Evolutionary conservation across 1,284 basidiomycete genomes (phyloP).

Genomic region (Schizophyllum amplum): DNA sequence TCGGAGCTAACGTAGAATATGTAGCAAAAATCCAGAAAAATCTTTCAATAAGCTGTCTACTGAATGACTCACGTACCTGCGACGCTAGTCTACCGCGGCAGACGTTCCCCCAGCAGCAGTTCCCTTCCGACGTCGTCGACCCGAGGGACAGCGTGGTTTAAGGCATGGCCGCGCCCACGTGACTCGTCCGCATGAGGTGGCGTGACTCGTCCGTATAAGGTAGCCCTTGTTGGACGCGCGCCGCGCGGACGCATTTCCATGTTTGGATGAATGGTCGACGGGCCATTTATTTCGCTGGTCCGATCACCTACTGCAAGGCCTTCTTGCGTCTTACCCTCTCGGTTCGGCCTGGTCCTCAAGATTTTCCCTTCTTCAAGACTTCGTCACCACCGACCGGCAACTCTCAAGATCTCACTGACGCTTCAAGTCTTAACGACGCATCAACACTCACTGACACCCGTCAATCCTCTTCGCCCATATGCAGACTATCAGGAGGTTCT

Average conservation of each 20-base stretch:
- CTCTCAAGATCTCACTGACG: not conserved
- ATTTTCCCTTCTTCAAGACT: not conserved
- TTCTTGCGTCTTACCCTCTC: too few relatives aligned
- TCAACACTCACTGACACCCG: too few relatives aligned
- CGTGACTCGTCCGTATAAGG: not conserved
- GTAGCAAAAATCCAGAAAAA: not conserved
- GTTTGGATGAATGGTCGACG: not conserved
- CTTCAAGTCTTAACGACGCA: too few relatives aligned
- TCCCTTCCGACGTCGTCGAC: too few relatives aligned
- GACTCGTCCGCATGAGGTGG: too few relatives aligned
- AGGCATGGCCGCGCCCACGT: not conserved
- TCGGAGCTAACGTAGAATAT: not conserved
- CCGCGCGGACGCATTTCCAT: not conserved
- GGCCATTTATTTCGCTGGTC: not conserved
- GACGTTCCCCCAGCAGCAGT: too few relatives aligned
- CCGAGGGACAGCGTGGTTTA: not conserved
- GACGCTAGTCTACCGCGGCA: too few relatives aligned
- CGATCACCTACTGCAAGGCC: too few relatives aligned
- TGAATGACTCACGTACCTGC: too few relatives aligned
- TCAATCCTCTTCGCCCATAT: not conserved
- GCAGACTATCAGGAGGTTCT: not conserved
- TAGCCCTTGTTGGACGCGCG: not conserved
- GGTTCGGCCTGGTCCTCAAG: not conserved
- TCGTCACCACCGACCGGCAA: not conserved
- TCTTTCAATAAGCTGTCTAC: too few relatives aligned